Evolutionary conservation across 352 stramenopile species (phyloP).

Genomic region (Phytophthora chlamydospora): DNA sequence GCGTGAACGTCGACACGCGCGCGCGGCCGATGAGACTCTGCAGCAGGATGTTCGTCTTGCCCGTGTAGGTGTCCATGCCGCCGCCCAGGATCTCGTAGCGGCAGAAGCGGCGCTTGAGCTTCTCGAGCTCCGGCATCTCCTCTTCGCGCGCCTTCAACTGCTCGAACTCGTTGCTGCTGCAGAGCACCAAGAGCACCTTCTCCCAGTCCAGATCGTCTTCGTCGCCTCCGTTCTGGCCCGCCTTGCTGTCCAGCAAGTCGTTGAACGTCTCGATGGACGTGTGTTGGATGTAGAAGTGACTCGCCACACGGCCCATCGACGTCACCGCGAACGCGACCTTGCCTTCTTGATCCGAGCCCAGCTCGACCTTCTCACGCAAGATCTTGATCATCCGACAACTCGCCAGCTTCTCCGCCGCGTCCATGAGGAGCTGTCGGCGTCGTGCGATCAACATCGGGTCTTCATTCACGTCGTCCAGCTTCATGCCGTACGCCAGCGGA

Average conservation of each 20-base stretch:
- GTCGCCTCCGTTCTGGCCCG: conserved; percentile 37
- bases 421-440: conserved; percentile 72
- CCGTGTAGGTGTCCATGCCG: conserved; percentile 91
- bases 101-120: conserved; percentile 89
- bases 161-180: conserved; percentile 94
- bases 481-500: conserved; percentile 98
- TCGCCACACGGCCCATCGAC: conserved; percentile 96
- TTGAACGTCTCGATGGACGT: conserved; percentile 99
- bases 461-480: conserved; percentile 89
- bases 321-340: conserved; percentile 92
- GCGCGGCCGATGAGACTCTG: conserved; percentile 84
- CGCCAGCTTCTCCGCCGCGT: conserved; percentile 78
- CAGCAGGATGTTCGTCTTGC: conserved; percentile 98
- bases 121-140: conserved; percentile 93
- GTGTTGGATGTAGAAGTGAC: conserved; percentile 99
- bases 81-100: conserved; percentile 91
- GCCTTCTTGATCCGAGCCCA: conserved; percentile 40
- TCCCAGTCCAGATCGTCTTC: conserved; percentile 71
- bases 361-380: conserved; percentile 55
- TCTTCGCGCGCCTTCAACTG: conserved; percentile 97
- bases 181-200: conserved; percentile 73
- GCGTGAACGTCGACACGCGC: conserved; percentile 94
- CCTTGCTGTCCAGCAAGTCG: conserved; percentile 86
- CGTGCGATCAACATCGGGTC: conserved; percentile 89
- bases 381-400: conserved; percentile 87